phyloP scores from a whole-genome alignment of 257 asterid genomes.

The Lavandula angustifolia region DNA sequence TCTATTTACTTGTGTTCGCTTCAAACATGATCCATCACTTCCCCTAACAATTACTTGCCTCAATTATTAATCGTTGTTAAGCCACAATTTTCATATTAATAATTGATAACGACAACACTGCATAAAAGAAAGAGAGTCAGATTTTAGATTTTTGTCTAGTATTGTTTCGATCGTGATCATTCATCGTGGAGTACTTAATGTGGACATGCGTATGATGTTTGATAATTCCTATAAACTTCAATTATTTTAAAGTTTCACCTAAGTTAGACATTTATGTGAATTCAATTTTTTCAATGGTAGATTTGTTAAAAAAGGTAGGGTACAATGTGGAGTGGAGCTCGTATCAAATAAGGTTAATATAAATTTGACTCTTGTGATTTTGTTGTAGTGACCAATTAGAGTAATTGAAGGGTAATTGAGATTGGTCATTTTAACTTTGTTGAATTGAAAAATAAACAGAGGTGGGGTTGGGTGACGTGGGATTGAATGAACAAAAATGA shows the following conservation, averaged over 20 bases:
- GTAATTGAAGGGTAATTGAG: conserved; percentile 9
- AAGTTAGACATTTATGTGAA: not conserved
- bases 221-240: not conserved
- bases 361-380: not conserved
- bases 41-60: no score
- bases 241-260: no score
- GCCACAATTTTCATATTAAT: not conserved
- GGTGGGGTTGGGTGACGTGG: conserved; percentile 39
- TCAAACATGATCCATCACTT: no score
- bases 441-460: conserved; percentile 11
- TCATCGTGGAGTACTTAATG: conserved; percentile 25
- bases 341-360: not conserved
- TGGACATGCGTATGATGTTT: conserved; percentile 26
- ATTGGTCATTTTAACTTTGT: conserved; percentile 25
- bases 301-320: no score
- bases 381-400: conserved; percentile 18
- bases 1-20: not conserved
- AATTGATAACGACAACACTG: conserved; percentile 1
- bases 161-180: conserved; percentile 13
- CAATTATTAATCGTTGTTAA: not conserved
- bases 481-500: conserved; percentile 59
- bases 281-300: not conserved
- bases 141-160: conserved; percentile 9
- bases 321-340: not conserved
- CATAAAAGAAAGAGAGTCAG: not conserved